Evolutionary conservation across 306 rosid species (phyloP), one percentile per base, ranked within the genome.

Genomic region (Quercus parvula): DNA sequence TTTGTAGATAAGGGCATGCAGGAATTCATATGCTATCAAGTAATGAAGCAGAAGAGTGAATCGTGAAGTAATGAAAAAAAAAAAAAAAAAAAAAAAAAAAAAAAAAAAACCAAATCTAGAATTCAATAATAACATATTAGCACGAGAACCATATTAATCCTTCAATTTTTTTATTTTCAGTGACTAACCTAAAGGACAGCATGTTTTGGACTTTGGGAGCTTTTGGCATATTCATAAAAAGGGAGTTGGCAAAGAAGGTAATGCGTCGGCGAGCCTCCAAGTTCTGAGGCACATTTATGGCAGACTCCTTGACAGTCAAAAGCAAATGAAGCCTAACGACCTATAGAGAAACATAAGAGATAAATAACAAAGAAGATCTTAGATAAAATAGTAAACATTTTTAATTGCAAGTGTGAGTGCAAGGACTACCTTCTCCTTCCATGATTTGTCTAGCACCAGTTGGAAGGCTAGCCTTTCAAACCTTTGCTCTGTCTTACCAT

Each of bases 191-290:
- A 87, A 95, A 95, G 73, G 99, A 93, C 77, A 95, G 85, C 98
- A 93, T 95, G 81, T 90, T 88, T 44, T 82, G 91, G 59, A 95
- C 98, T 93, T 87, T 89, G 38, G 99, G 99, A 80, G 99, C 98
- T 70, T 51, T 82, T 56, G 97, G 98, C 97, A 95, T 95, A 74
- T 87, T 91, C 99, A 95, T 96, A 79, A 93, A 96, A 41, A 96
- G 87, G 76, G 99, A 96, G 79, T 96, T 96, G 1, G 99, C 99
- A 86, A 96, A 96, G 88, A 96, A 96, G 41, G 99, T 96, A 74
- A 93, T 96, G 69, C 99, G 98, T 31, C 99, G 93, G 70, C 99
- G 98, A 78, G 99, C 99, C 4, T 96, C 99, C 86, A 96, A 81
- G 83, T 96, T 96, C 82, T 87, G 97, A 61, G 99, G 99, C 57